These are phyloP conservation scores for Physcomitrium patens DNA, from an alignment of 225 moss, liverwort and hornwort species.

Conservation along the genomic window DNA sequence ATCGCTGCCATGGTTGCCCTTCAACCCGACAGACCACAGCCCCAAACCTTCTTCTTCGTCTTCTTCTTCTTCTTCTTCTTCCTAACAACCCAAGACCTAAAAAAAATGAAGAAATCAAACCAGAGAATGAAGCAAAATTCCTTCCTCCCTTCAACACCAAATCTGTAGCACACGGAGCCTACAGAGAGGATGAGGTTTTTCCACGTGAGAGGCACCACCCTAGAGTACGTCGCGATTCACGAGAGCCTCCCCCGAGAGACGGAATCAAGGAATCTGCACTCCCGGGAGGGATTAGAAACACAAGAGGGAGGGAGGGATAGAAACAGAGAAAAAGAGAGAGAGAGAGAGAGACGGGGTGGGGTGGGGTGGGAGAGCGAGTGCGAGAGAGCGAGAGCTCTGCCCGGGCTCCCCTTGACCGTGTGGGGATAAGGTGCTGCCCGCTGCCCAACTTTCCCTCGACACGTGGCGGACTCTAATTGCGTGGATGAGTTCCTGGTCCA, in stretches of 20 bases:
- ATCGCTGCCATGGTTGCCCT: constrained; percentile 42
- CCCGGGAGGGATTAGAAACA: not conserved
- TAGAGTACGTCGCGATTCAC: not conserved
- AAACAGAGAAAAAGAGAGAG: not conserved
- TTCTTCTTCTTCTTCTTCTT: not conserved
- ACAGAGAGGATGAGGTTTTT: constrained; percentile 11
- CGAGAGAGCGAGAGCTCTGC: not conserved
- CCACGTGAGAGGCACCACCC: constrained; percentile 14
- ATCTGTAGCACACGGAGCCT: not conserved
- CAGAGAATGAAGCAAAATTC: not conserved
- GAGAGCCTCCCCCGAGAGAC: not conserved
- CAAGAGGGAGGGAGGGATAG: not conserved
- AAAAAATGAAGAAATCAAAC: not conserved
- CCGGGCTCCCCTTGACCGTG: not conserved
- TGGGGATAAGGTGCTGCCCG: constrained; percentile 36
- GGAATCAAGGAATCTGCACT: constrained; percentile 4
- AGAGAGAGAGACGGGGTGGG: not conserved
- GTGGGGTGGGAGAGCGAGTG: too few species aligned
- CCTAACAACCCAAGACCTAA: constrained; percentile 7
- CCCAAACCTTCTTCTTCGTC: not conserved
- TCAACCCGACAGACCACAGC: too few species aligned
- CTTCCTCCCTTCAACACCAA: constrained; percentile 18
- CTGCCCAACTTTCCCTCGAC: not conserved
- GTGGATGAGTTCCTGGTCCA: too few species aligned
- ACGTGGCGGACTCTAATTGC: constrained; percentile 22